These are phyloP conservation scores for Aspergillus novofumigatus DNA, from an alignment of 2,329 filamentous ascomycete species.

Conservation along the genomic window DNA sequence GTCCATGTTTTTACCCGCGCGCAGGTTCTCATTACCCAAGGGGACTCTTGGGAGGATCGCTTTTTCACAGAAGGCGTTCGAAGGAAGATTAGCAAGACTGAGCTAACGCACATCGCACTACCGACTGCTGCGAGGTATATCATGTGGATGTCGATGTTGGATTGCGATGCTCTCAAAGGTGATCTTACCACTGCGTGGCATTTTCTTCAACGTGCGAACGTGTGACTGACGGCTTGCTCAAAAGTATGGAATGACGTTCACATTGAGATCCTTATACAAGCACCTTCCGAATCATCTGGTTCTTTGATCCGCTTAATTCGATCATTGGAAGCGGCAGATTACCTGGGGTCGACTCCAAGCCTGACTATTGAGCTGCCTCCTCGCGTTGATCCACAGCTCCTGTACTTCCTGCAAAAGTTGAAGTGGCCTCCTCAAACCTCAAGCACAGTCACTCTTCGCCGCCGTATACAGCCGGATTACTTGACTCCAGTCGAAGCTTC, in stretches of 20 bases:
- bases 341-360: constrained; percentile 65
- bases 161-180: constrained; percentile 66
- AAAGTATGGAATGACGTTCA: constrained; percentile 72
- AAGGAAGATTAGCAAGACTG: constrained; percentile 49
- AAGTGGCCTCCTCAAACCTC: constrained; percentile 60
- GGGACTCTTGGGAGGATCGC: constrained; percentile 60
- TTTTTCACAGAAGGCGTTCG: constrained; percentile 63
- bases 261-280: constrained; percentile 81
- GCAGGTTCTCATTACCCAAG: constrained; percentile 70
- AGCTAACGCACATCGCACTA: constrained; percentile 68
- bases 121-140: constrained; percentile 60
- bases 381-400: constrained; percentile 61
- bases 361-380: constrained; percentile 81
- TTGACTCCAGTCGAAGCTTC: constrained; percentile 67
- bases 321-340: constrained; percentile 73
- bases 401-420: constrained; percentile 60
- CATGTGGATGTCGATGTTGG: constrained; percentile 74
- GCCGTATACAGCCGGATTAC: constrained; percentile 61
- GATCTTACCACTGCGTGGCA: constrained; percentile 17
- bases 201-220: not conserved
- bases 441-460: constrained; percentile 62
- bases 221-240: constrained; percentile 6
- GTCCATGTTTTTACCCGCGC: constrained; percentile 72
- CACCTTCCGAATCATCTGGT: constrained; percentile 64
- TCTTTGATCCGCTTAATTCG: constrained; percentile 71